Base-by-base conservation (phyloP, 208 protist genomes). In the Acanthamoeba culbertsoni region DNA sequence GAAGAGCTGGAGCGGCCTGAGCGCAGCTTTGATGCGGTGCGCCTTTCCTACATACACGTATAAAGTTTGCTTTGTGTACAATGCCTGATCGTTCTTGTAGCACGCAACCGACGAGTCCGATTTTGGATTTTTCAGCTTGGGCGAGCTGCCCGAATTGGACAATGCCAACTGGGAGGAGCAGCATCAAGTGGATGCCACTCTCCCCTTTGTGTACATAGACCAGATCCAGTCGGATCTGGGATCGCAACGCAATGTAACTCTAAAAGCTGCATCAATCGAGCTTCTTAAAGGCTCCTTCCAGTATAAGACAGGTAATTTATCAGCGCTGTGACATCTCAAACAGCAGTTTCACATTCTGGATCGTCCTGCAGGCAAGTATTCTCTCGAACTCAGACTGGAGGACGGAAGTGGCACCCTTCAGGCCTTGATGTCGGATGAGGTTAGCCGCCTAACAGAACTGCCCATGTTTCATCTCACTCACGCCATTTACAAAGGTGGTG, bases 271-370 rank as follows among this genome's bases (percentile, higher is more conserved):
- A 10, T 89, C 51, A 18, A 89, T 89, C 35, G 79, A 89, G 18
- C 51, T 89, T 16, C 51, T 89, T 35, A 89, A 89, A 48, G 79
- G 79, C 35, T 89, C 79, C 28, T 89, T 89, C 79, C 46, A 89
- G 33, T 89, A 89, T 31, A 89, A 89, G 40, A 45, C 48, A 1
- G 48, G 48, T 63, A 89, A 42, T 40, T 57, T 7, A 35, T n/a
- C 5, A 7, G 4, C 79, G 8, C 26, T 12, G 7, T 8, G 28
- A 0, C 33, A 42, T 62, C 5, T 37, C 33, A 31, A 3, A 33
- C 28, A 14, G 55, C 55, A 7, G 12, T 28, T 12, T 65, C 46
- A 42, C 31, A 14, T 55, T 18, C 18, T 37, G 62, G 35, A 20
- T 23, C 40, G 14, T 16, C 4, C 14, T n/a, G 18, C 8, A 89